Conservation (phyloP, 345 rosid genomes). For the Firmiana major region DNA sequence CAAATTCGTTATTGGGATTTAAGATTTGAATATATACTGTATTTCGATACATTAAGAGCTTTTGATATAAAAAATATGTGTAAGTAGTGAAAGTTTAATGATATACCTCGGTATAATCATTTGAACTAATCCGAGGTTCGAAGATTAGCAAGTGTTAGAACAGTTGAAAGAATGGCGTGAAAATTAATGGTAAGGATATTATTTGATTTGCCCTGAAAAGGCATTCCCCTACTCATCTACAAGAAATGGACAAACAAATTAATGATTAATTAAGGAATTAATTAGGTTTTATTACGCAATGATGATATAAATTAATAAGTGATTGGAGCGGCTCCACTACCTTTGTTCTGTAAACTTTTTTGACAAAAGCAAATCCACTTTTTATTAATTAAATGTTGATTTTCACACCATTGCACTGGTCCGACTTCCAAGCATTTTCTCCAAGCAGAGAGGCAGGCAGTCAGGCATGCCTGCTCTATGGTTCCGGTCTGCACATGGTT, state of each 20-base stretch:
- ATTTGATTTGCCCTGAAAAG: background rate
- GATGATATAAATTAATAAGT: background rate
- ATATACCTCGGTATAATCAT: too few relatives aligned
- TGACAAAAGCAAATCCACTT: background rate
- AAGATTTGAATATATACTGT: too few relatives aligned
- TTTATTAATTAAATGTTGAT: background rate
- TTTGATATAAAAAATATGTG: too few relatives aligned
- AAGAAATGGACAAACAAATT: background rate
- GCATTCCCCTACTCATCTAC: background rate
- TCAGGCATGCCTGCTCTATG: background rate
- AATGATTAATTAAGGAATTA: background rate
- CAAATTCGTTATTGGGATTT: too few relatives aligned
- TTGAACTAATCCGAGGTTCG: too few relatives aligned
- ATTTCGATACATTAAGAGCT: too few relatives aligned
- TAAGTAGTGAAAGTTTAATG: too few relatives aligned
- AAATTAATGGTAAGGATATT: background rate
- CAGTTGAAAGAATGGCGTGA: background rate
- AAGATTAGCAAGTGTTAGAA: too few relatives aligned
- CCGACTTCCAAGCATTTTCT: too few relatives aligned
- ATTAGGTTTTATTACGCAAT: background rate
- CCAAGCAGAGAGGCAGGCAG: background rate
- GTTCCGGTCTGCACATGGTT: background rate
- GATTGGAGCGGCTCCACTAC: conserved; percentile 6
- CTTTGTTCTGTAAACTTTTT: background rate
- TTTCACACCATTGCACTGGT: too few relatives aligned